Evolutionary conservation across 164 flowering plant species (phyloP).

Genomic region (Pachysandra terminalis): DNA sequence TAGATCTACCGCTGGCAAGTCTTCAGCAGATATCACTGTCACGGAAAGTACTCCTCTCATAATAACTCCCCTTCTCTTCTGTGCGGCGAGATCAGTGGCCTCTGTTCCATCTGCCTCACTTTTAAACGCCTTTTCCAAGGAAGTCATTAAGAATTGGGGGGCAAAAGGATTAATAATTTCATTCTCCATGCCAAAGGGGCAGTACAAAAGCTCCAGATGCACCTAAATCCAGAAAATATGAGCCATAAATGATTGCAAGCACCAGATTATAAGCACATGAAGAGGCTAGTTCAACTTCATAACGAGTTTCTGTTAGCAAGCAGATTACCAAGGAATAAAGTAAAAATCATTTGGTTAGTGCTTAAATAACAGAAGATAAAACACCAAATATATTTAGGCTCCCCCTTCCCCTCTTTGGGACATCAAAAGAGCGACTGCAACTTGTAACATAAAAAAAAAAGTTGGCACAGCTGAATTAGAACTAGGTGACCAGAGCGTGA

Average conservation of each 20-base stretch:
- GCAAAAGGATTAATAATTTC: constrained; percentile 68
- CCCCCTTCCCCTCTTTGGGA: no score
- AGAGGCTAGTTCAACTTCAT: background rate
- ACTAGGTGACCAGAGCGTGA: no score
- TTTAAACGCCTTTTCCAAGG: constrained; percentile 84
- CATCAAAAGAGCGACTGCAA: no score
- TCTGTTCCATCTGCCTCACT: constrained; percentile 54
- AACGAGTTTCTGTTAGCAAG: background rate
- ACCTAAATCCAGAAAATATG: constrained; percentile 42
- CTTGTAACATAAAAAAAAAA: no score
- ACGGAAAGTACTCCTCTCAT: constrained; percentile 92
- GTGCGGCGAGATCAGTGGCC: constrained; percentile 31
- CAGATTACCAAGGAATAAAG: background rate
- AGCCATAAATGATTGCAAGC: background rate
- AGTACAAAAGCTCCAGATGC: constrained; percentile 88
- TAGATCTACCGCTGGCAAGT: constrained; percentile 72
- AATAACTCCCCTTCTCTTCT: constrained; percentile 67
- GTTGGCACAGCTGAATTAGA: no score
- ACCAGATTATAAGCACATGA: background rate
- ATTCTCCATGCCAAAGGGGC: constrained; percentile 72
- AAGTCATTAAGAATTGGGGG: constrained; percentile 62
- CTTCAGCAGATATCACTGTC: constrained; percentile 88
- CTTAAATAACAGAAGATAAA: no score
- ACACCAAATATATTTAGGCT: no score
- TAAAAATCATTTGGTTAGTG: no score